Conservation (phyloP, 495 filamentous ascomycete genomes). For the Aspergillus hancockii region DNA sequence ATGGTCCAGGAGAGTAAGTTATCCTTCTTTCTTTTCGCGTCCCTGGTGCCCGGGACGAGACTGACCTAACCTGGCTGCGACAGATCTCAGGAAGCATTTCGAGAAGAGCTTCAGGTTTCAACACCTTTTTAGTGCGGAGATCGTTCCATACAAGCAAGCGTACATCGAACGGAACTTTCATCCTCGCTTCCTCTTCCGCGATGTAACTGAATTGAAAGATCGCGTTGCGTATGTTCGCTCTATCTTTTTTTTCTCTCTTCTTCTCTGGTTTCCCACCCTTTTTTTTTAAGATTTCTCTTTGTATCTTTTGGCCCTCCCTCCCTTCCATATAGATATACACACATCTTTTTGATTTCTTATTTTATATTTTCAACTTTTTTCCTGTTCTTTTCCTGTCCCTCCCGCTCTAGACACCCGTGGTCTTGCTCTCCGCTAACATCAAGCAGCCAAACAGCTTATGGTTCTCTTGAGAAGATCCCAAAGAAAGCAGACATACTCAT, state of each 20-base stretch:
- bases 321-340: no score
- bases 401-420: neutral
- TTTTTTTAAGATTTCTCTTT: neutral
- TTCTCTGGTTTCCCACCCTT: neutral
- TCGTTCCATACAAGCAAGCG: slow-evolving; percentile 74
- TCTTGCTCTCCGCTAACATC: slow-evolving; percentile 15
- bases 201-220: slow-evolving; percentile 63
- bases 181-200: slow-evolving; percentile 63
- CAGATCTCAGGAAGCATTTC: slow-evolving; percentile 32
- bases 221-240: slow-evolving; percentile 55
- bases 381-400: neutral
- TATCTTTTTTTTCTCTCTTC: neutral
- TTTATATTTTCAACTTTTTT: slow-evolving; percentile 1
- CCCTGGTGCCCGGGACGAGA: neutral
- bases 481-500: slow-evolving; percentile 65
- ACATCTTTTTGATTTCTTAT: neutral
- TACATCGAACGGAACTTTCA: slow-evolving; percentile 78
- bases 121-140: slow-evolving; percentile 79
- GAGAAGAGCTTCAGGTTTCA: slow-evolving; percentile 43
- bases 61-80: neutral
- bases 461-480: slow-evolving; percentile 59
- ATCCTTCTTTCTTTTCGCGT: neutral
- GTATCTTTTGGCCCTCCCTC: neutral
- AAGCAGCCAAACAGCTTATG: slow-evolving; percentile 69
- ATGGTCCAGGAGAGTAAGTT: slow-evolving; percentile 49